Percentiles rank a stretch among this genome's conserved stretches.
phyloP scores from a whole-genome alignment of 805 yeast genomes.

The Suhomyces sp. region DNA sequence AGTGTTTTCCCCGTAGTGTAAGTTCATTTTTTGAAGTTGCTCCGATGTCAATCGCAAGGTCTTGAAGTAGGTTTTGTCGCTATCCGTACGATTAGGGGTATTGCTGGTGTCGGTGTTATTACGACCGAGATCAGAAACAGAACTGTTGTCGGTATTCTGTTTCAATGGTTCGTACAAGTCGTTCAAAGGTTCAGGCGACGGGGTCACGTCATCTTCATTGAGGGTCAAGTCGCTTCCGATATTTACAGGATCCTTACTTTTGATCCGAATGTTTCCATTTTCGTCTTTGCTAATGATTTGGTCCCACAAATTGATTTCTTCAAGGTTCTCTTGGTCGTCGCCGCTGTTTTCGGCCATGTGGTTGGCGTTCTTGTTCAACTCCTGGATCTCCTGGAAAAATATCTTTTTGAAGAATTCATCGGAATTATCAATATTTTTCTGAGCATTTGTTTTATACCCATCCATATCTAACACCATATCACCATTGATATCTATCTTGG shows the following conservation, averaged over 20 bases:
- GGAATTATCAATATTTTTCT: conserved; percentile 69
- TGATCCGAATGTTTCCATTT: conserved; percentile 65
- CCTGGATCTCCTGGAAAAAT: conserved; percentile 65
- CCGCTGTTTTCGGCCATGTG: conserved; percentile 3
- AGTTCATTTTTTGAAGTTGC: conserved; percentile 69
- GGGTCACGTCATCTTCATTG: conserved; percentile 6
- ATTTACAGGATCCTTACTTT: conserved; percentile 16
- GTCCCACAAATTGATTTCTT: conserved; percentile 32
- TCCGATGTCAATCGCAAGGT: conserved; percentile 90
- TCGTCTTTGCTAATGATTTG: conserved; percentile 50
- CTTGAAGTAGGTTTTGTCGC: conserved; percentile 59
- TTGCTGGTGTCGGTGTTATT: background rate
- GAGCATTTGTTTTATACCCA: conserved; percentile 84
- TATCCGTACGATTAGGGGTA: background rate
- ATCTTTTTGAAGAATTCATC: conserved; percentile 73
- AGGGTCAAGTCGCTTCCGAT: conserved; percentile 1
- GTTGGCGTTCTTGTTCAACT: conserved; percentile 16
- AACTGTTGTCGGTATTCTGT: background rate
- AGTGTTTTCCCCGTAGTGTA: conserved; percentile 77
- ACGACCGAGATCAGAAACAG: background rate
- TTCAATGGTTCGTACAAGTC: conserved; percentile 10
- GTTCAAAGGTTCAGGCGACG: conserved; percentile 4
- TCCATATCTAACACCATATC: conserved; percentile 90
- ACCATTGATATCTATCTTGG: conserved; percentile 84
- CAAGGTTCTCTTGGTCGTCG: conserved; percentile 10